Percentiles rank a stretch among this genome's conserved stretches.
These are phyloP conservation scores for Omphalotus guepiniiformis DNA, from an alignment of 768 basidiomycete genomes.

Conservation along the genomic window DNA sequence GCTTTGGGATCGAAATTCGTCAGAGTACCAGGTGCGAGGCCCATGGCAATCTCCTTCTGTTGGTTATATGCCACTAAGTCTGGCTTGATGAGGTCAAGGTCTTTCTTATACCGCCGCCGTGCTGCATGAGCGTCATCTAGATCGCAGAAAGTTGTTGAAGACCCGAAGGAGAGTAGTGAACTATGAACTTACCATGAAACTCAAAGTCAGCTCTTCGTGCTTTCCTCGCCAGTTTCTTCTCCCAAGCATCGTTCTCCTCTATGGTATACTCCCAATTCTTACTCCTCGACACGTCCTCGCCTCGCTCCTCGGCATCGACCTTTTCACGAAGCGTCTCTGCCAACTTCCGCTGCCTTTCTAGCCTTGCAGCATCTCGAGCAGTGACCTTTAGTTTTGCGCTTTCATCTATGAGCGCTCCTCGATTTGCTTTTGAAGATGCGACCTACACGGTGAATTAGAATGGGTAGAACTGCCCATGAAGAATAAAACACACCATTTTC, in stretches of 20 bases:
- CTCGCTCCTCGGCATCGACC: slow-evolving; percentile 84
- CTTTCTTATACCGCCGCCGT: slow-evolving; percentile 87
- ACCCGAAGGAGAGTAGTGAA: not conserved
- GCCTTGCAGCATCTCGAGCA: slow-evolving; percentile 73
- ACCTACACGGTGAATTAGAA: slow-evolving; percentile 50
- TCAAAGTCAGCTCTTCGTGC: slow-evolving; percentile 81
- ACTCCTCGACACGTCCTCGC: slow-evolving; percentile 86
- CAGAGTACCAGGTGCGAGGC: slow-evolving; percentile 67
- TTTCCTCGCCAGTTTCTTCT: slow-evolving; percentile 82
- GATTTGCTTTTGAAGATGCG: slow-evolving; percentile 76
- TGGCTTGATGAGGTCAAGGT: slow-evolving; percentile 83
- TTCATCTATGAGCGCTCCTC: slow-evolving; percentile 82
- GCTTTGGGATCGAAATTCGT: slow-evolving; percentile 52
- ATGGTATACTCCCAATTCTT: slow-evolving; percentile 96
- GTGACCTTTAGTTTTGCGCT: slow-evolving; percentile 71
- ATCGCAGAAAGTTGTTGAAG: slow-evolving; percentile 1
- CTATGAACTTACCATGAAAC: slow-evolving; percentile 72
- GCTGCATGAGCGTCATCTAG: slow-evolving; percentile 90
- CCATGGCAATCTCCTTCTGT: slow-evolving; percentile 84
- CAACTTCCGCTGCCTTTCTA: slow-evolving; percentile 87
- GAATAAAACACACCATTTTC: slow-evolving; percentile 62
- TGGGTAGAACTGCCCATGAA: not conserved
- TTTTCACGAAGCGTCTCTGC: slow-evolving; percentile 83
- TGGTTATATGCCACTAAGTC: slow-evolving; percentile 83
- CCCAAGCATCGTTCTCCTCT: slow-evolving; percentile 96